These are phyloP conservation scores for Ophiostoma sp. DNA, from an alignment of 2,329 filamentous ascomycete genomes.

Conservation along the genomic window DNA sequence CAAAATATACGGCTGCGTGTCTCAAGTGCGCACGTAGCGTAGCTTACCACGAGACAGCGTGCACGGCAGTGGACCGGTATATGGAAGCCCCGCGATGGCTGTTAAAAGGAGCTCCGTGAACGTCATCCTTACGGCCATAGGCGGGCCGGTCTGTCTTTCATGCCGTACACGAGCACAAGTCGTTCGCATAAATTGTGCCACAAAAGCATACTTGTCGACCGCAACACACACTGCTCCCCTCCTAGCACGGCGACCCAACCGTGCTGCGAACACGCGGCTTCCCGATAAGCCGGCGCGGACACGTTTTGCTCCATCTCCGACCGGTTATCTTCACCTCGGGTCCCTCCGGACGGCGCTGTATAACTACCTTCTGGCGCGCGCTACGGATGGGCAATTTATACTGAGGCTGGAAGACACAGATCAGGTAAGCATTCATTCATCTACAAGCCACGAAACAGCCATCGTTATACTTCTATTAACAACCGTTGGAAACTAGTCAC, in stretches of 20 bases:
- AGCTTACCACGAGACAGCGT: background rate
- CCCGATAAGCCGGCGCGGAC: slow-evolving; percentile 66
- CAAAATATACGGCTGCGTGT: background rate
- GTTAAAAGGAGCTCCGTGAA: background rate
- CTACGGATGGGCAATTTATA: slow-evolving; percentile 86
- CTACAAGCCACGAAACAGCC: background rate
- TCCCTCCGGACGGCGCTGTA: slow-evolving; percentile 92
- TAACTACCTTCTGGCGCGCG: slow-evolving; percentile 87
- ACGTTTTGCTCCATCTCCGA: slow-evolving; percentile 93
- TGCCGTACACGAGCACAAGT: slow-evolving; percentile 5
- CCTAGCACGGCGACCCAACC: background rate
- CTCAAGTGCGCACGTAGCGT: background rate
- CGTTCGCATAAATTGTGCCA: background rate
- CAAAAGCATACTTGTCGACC: background rate
- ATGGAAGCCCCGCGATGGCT: background rate
- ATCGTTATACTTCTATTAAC: background rate
- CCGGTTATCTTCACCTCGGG: slow-evolving; percentile 88
- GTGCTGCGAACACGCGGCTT: background rate
- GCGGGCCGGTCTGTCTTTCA: slow-evolving; percentile 18
- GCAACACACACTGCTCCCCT: background rate
- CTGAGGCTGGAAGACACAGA: slow-evolving; percentile 95
- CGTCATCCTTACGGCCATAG: background rate
- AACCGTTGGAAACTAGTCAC: slow-evolving; percentile 56
- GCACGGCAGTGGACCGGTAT: background rate
- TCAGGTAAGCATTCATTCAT: slow-evolving; percentile 54